Conservation (phyloP, 2,329 filamentous ascomycete genomes). For the Pezicula rhizophila region DNA sequence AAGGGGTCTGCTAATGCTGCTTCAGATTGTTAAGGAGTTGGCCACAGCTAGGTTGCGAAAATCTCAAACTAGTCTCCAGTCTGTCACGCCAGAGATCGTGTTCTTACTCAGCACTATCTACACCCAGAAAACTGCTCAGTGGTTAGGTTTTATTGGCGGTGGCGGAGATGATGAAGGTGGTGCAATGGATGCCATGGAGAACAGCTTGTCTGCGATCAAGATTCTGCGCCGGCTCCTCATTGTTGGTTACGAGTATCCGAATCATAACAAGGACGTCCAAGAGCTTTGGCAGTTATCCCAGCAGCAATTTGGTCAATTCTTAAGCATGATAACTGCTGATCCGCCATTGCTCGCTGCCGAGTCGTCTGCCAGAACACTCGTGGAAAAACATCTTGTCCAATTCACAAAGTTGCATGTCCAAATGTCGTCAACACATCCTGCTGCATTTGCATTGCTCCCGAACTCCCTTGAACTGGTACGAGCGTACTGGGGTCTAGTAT, state of each 20-base stretch:
- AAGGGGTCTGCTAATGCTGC: constrained; percentile 67
- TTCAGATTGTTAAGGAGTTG: constrained; percentile 87
- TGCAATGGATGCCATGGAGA: constrained; percentile 60
- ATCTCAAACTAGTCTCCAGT: constrained; percentile 71
- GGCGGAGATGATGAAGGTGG: constrained; percentile 53
- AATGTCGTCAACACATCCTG: constrained; percentile 73
- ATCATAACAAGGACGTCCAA: constrained; percentile 68
- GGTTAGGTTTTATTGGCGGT: constrained; percentile 56
- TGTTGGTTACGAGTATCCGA: constrained; percentile 77
- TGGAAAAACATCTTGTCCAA: constrained; percentile 86
- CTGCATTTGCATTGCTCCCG: constrained; percentile 76
- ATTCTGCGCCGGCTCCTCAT: constrained; percentile 73
- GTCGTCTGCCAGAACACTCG: constrained; percentile 47
- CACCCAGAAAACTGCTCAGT: constrained; percentile 61
- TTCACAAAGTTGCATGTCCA: constrained; percentile 87
- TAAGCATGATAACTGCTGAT: constrained; percentile 54
- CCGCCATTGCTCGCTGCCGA: constrained; percentile 40
- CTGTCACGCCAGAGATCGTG: constrained; percentile 77
- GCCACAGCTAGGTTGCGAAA: constrained; percentile 70
- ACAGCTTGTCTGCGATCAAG: constrained; percentile 74
- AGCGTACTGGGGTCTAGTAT: constrained; percentile 80
- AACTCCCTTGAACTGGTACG: constrained; percentile 71
- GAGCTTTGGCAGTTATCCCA: constrained; percentile 78
- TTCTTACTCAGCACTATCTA: constrained; percentile 75
- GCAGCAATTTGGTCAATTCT: constrained; percentile 70